Percentiles rank a stretch among this genome's conserved stretches.
Evolutionary conservation across 129 eudicot genomes (phyloP).

Genomic region (Helichrysum umbraculigerum): DNA sequence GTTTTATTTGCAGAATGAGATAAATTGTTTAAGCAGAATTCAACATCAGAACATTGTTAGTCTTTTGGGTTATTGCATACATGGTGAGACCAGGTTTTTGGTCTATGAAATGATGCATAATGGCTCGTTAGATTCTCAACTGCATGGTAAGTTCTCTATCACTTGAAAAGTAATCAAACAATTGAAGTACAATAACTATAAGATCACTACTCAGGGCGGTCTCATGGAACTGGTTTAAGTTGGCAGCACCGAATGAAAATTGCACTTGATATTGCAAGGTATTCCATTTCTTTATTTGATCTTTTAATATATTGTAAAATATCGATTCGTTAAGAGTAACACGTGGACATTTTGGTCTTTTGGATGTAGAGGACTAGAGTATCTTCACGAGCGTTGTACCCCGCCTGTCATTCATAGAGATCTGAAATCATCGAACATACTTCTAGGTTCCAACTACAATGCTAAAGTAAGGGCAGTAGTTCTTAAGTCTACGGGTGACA

Average conservation of each 20-base stretch:
- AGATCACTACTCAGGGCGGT: slow-evolving; percentile 50
- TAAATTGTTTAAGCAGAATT: slow-evolving; percentile 66
- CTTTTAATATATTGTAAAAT: background rate
- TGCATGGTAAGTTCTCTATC: slow-evolving; percentile 67
- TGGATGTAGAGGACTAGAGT: slow-evolving; percentile 84
- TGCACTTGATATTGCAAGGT: slow-evolving; percentile 93
- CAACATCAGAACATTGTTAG: slow-evolving; percentile 84
- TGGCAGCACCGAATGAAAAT: slow-evolving; percentile 91
- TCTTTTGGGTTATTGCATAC: slow-evolving; percentile 84
- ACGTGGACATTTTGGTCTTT: slow-evolving; percentile 11
- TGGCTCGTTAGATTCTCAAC: slow-evolving; percentile 79
- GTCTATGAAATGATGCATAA: slow-evolving; percentile 86
- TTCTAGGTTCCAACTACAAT: slow-evolving; percentile 76
- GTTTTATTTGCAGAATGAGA: slow-evolving; percentile 72
- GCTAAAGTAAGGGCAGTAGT: slow-evolving; percentile 63
- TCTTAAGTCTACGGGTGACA: background rate
- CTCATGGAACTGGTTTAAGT: slow-evolving; percentile 60
- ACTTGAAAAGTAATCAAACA: background rate
- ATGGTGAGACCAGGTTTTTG: slow-evolving; percentile 68
- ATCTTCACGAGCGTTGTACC: slow-evolving; percentile 89
- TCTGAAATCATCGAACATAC: slow-evolving; percentile 82
- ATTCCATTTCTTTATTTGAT: slow-evolving; percentile 3
- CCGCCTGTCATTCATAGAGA: slow-evolving; percentile 93
- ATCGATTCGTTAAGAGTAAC: slow-evolving; percentile 5
- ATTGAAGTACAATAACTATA: background rate